Percentiles rank a stretch among this genome's conserved stretches.
Evolutionary conservation across 352 stramenopile species (phyloP).

Genomic region (Phytopythium cucurbitacearum): DNA sequence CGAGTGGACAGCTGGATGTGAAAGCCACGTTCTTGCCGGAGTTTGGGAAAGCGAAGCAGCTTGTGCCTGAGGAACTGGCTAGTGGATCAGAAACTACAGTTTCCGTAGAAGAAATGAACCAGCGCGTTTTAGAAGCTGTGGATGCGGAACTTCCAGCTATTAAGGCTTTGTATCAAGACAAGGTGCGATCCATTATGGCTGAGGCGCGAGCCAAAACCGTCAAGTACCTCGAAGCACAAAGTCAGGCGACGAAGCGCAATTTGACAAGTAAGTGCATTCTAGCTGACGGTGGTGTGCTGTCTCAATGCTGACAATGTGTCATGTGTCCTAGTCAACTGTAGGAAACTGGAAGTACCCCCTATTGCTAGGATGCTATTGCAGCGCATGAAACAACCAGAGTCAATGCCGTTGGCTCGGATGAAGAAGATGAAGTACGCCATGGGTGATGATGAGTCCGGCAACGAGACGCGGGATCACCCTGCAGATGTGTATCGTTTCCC

Average conservation of each 20-base stretch:
- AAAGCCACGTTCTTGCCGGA: slow-evolving; percentile 42
- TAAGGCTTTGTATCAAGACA: slow-evolving; percentile 40
- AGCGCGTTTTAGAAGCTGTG: slow-evolving; percentile 31
- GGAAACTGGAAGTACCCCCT: slow-evolving; percentile 13
- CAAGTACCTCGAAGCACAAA: slow-evolving; percentile 21
- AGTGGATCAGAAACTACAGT: slow-evolving; percentile 5
- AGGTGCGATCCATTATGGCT: slow-evolving; percentile 38
- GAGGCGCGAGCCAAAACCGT: slow-evolving; percentile 29
- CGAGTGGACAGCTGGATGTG: slow-evolving; percentile 27
- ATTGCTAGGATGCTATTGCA: slow-evolving; percentile 30
- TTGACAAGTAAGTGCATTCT: slow-evolving; percentile 5
- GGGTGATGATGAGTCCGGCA: slow-evolving; percentile 17
- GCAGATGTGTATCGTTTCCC: slow-evolving; percentile 29
- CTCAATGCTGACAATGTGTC: not conserved
- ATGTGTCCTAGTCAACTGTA: slow-evolving; percentile 6
- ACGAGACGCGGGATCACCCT: slow-evolving; percentile 15
- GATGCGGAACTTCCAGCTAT: slow-evolving; percentile 43
- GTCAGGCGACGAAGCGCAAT: slow-evolving; percentile 8
- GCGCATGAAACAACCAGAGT: slow-evolving; percentile 38
- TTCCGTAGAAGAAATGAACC: slow-evolving; percentile 48
- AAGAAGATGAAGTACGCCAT: slow-evolving; percentile 32
- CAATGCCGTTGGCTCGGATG: slow-evolving; percentile 11
- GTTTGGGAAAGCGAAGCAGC: slow-evolving; percentile 39
- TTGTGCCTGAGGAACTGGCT: slow-evolving; percentile 13
- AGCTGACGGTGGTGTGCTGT: not conserved